Evolutionary conservation across 148 eudicot species (phyloP), one percentile per base, ranked within the genome.

Genomic region (Silene uniflora): DNA sequence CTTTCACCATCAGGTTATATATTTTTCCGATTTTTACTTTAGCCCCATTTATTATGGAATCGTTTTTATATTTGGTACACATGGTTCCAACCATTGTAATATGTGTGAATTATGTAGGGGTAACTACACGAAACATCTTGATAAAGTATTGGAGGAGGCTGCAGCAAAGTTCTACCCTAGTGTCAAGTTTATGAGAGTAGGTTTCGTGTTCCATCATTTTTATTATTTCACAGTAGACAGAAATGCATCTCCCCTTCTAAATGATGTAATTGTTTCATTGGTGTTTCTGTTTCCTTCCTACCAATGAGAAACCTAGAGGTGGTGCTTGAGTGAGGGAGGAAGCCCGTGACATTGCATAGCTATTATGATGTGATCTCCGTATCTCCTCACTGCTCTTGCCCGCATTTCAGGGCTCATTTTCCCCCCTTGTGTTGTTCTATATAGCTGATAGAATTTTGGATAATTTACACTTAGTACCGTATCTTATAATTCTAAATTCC

Each of bases 101-200:
- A 70, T 77, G 69, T 61, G 59, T 56, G 18, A 10, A 22, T 59
- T 78, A 17, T 84, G 81, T 83, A 91, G 96, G 84, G 83, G 91
- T 70, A 92, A 91, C 76, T 89, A 87, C 81, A 89, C 97, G 52
- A 84, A 81, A 78, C 93, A 92, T 85, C 93, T 94, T 69, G 98
- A 94, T 71, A 89, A 80, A 83, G 96, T 94, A 78, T 70, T 94
- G 73, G 98, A 90, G 80, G 97, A 94, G 83, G 88, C 97, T 81
- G 98, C 98, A 11, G 91, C 82, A 29, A 88, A 89, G 82, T 94
- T 91, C 81, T 81, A 91, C 86, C 98, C 98, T 12, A 80, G 87
- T 78, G 91, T 94, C 67, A 94, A 89, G 79, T 89, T 91, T 83
- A 86, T 94, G 97, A 91, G 98, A 58, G 98, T 91, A 86, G 75